Evolutionary conservation across 1,139 yeast genomes (phyloP).

Genomic region (Geotrichum europaeum): DNA sequence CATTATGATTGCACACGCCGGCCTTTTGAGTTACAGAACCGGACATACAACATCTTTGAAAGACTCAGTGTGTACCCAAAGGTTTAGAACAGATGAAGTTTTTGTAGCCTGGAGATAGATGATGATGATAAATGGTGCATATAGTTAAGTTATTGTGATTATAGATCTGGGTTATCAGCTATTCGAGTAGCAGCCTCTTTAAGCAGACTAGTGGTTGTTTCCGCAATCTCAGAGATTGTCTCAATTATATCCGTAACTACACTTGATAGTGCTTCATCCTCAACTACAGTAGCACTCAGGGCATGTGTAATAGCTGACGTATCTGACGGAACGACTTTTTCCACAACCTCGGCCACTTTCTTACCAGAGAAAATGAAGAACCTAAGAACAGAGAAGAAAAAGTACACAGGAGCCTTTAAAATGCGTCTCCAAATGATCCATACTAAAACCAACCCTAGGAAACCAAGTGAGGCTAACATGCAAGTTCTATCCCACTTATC

Average conservation of each 20-base stretch:
- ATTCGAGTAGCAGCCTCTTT: neutral
- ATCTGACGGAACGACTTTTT: neutral
- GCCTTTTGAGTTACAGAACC: constrained; percentile 76
- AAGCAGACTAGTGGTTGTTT: neutral
- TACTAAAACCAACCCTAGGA: constrained; percentile 48
- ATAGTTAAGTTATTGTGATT: neutral
- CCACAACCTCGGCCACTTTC: constrained; percentile 8
- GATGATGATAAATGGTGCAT: neutral
- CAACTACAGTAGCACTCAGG: neutral
- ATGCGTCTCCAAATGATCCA: constrained; percentile 66
- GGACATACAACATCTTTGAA: constrained; percentile 56
- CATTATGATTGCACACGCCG: constrained; percentile 98
- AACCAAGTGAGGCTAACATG: constrained; percentile 54
- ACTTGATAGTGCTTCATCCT: neutral
- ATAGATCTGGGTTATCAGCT: constrained; percentile 4
- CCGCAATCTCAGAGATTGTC: neutral
- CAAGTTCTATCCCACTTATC: constrained; percentile 56
- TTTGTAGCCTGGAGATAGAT: constrained; percentile 63
- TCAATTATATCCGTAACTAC: neutral
- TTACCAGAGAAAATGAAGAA: constrained; percentile 4
- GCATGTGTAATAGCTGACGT: neutral
- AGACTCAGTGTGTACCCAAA: constrained; percentile 84
- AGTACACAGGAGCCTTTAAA: constrained; percentile 48
- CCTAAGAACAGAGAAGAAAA: constrained; percentile 35
- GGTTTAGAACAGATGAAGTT: constrained; percentile 92